Base-by-base conservation (phyloP, 1,284 basidiomycete species). In the Phaffia rhodozyma region DNA sequence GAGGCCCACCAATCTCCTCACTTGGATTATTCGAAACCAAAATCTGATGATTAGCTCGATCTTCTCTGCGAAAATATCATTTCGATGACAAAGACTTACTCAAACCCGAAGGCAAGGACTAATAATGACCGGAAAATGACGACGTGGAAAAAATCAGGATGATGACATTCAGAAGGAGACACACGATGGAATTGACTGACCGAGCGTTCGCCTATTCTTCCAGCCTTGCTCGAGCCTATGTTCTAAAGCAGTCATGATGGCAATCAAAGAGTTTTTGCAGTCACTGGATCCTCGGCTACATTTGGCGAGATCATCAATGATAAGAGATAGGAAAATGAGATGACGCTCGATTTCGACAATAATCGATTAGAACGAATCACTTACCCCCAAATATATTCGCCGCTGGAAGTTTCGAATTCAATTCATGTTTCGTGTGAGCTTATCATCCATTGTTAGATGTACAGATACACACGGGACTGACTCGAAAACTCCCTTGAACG, bases 171-270 rank as follows among this genome's bases (percentile, higher is more conserved):
- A 34, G 9, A 34, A 34, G 9, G 5, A 34, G 9, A 34, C 4
- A 34, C 38, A 43, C 16, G 13, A 11, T 11, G 16, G 38, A 43
- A 11, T 55, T 25, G 9, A 38, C 60, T n/a, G 23, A 68, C 71
- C 38, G 25, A 57, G 61, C n/a, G 55, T 68, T 60, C 76, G 70
- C 48, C 65, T 70, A 7, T 79, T 79, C 65, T 73, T 63, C 70
- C 75, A 81, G 3, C 73, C 75, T 32, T 75, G 73, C 5, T 71
- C 68, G 21, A 81, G 68, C 16, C 82, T 74, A 52, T 74, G 74
- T 70, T 82, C 80, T 18, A 80, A 68, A 0, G 79, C 74, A 9
- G 75, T 71, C 55, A 80, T 71, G 60, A 79, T 75, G 23, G 75
- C 77, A 55, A 79, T 71, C 30, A 81, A 34, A 0, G 50, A 49